Percentiles rank a stretch among this genome's conserved stretches.
These are phyloP conservation scores for Chrysopogon serrulatus DNA, from an alignment of 176 grass and related monocot species.

Conservation along the genomic window DNA sequence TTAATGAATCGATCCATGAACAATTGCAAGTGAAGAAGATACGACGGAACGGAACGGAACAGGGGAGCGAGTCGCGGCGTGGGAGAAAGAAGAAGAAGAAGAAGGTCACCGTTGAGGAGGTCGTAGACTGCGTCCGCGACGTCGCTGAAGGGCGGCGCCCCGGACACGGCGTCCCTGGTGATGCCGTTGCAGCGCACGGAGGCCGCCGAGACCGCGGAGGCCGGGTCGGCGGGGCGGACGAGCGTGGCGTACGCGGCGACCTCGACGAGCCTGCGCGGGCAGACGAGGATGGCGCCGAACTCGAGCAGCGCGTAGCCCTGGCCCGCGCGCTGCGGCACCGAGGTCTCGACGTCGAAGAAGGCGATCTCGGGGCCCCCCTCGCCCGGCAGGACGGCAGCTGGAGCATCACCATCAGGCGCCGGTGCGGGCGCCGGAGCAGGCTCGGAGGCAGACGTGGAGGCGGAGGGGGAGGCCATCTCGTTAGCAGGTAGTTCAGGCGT, in stretches of 20 bases:
- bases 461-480: background rate
- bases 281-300: constrained; percentile 92
- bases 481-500: background rate
- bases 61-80: background rate
- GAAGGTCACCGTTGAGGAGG: constrained; percentile 65
- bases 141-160: constrained; percentile 58
- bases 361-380: constrained; percentile 59
- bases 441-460: background rate
- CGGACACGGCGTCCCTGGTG: constrained; percentile 54
- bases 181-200: constrained; percentile 95
- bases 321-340: constrained; percentile 49
- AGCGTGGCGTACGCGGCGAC: constrained; percentile 82
- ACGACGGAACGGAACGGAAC: background rate
- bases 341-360: constrained; percentile 97
- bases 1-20: background rate
- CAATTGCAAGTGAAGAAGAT: background rate
- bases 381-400: constrained; percentile 1
- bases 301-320: constrained; percentile 76
- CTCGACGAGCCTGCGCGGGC: constrained; percentile 73
- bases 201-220: constrained; percentile 44
- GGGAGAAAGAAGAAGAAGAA: background rate
- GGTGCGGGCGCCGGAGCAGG: background rate
- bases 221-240: constrained; percentile 63
- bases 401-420: background rate
- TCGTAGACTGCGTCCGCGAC: constrained; percentile 68